Base-by-base conservation (phyloP, 2,329 filamentous ascomycete species). In the Akanthomyces dipterigenus region DNA sequence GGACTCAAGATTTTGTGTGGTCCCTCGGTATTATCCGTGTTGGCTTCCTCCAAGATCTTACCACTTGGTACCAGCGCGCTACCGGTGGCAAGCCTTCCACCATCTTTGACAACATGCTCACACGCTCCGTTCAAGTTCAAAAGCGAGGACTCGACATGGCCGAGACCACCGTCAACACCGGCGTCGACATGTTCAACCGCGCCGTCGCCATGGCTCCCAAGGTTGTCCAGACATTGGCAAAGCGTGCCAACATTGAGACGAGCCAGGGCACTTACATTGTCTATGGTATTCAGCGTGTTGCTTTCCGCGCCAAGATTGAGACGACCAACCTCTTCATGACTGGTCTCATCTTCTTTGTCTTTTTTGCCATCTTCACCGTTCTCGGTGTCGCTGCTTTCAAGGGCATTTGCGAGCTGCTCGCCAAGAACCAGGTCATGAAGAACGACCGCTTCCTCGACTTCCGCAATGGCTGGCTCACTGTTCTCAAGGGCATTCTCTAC, bases 1-100 rank as follows among this genome's bases (percentile, higher is more conserved):
- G 93, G 93, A 96, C 93, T 2, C 93, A 97, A 77, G 93, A 97
- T 76, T 97, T 98, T 78, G 90, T 96, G 72, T 98, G 93, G 93
- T 96, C 89, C 70, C 95, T 98, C 90, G 93, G 93, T 68, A 92
- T 98, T 68, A 96, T 98, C 69, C 84, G 85, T 57, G 82, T 97
- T 48, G 81, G 80, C 18, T 97, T 96, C 73, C 83, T 97, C 77
- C 91, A 98, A 77, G 81, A 81, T 49, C 89, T 96, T 70, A 90
- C 91, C 64, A 96, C 92, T 36, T 98, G 93, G 93, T 98, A 97
- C 72, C 93, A 96, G 77, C 89, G 93, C 63, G 85, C 93, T 2
- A 98, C 93, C 3, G 93, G 93, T 59, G 93, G 93, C 65, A 91
- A 84, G 1, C 90, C 93, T 1, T 88, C 91, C 3, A 89, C 86